Evolutionary conservation across 2,329 filamentous ascomycete genomes (phyloP).

Genomic region (Biscogniauxia marginata): DNA sequence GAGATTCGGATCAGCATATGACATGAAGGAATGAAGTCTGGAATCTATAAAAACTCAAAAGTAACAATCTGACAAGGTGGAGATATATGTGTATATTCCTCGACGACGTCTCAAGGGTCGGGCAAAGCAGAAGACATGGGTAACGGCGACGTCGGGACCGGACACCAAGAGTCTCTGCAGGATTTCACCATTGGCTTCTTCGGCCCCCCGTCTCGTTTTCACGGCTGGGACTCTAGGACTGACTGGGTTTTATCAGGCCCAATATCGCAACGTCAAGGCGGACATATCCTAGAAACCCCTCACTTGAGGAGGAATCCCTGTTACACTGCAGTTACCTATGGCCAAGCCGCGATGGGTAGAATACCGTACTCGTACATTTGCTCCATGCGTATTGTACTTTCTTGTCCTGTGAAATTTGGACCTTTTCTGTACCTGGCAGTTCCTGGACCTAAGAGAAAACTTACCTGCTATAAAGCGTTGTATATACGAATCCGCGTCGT

Average conservation of each 20-base stretch:
- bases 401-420: not conserved
- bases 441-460: not conserved
- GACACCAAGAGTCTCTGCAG: not conserved
- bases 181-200: not conserved
- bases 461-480: not conserved
- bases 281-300: constrained; percentile 13
- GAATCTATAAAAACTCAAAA: constrained; percentile 11
- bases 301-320: constrained; percentile 26
- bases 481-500: not conserved
- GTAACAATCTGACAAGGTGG: constrained; percentile 15
- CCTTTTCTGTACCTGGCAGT: not conserved
- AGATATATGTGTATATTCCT: constrained; percentile 13
- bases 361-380: not conserved
- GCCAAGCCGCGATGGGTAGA: not conserved
- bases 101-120: constrained; percentile 8
- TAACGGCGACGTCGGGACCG: not conserved
- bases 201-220: not conserved
- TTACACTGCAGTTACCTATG: constrained; percentile 14
- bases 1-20: constrained; percentile 29
- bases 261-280: constrained; percentile 8
- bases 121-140: not conserved
- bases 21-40: constrained; percentile 5
- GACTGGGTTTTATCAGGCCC: not conserved
- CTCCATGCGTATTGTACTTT: not conserved
- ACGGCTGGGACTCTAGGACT: not conserved